These are phyloP conservation scores for Fusarium goolgardi DNA, from an alignment of 2,329 filamentous ascomycete species.

Conservation along the genomic window DNA sequence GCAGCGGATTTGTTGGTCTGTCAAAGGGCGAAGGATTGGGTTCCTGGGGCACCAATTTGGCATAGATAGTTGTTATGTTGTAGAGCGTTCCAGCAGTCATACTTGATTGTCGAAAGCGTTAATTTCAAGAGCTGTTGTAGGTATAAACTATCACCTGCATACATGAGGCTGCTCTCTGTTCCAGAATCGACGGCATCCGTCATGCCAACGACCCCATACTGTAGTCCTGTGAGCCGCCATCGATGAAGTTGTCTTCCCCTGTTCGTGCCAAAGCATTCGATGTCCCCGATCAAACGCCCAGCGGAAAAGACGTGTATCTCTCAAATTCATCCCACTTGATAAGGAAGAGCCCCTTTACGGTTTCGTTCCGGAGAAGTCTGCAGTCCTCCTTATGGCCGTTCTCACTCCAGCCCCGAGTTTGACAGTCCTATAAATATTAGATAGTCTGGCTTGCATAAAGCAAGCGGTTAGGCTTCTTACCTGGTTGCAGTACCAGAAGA, in stretches of 20 bases:
- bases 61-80: constrained; percentile 12
- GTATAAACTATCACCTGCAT: neutral
- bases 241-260: too few species aligned
- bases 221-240: neutral
- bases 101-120: neutral
- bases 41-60: constrained; percentile 28
- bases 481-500: constrained; percentile 37
- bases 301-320: neutral
- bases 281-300: neutral
- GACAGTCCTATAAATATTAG: constrained; percentile 19
- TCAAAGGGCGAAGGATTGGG: constrained; percentile 26
- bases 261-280: neutral
- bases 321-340: constrained; percentile 12
- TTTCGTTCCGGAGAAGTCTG: constrained; percentile 15
- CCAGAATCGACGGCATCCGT: neutral
- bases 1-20: constrained; percentile 26
- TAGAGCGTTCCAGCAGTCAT: neutral
- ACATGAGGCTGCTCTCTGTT: neutral
- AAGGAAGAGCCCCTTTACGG: constrained; percentile 19
- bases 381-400: constrained; percentile 32
- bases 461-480: neutral
- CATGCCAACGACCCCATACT: neutral
- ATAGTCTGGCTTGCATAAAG: neutral
- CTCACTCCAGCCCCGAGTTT: constrained; percentile 15
- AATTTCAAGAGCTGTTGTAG: neutral